Conservation (phyloP, 768 basidiomycete genomes). For the Mycena sanguinolenta region DNA sequence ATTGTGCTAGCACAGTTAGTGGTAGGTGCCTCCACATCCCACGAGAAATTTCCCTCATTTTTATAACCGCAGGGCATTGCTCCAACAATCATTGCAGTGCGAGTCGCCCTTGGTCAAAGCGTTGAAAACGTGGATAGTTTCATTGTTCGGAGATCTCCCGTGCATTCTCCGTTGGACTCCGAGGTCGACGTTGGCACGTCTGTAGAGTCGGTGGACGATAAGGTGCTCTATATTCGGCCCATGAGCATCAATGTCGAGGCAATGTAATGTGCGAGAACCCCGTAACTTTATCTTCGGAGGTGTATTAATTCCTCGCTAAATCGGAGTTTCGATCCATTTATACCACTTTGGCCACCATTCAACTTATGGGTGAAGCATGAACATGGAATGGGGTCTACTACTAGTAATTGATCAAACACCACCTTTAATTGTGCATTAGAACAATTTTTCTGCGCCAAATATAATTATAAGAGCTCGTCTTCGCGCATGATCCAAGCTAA, state of each 20-base stretch:
- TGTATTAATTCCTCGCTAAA: too few species aligned
- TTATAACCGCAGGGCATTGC: background rate
- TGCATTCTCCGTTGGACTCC: background rate
- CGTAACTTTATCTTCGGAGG: too few species aligned
- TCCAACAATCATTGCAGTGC: too few species aligned
- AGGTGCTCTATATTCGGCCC: background rate
- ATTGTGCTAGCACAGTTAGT: slow-evolving; percentile 2
- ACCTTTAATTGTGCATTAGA: too few species aligned
- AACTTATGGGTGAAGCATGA: too few species aligned
- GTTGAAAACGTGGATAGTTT: background rate
- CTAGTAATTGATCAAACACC: too few species aligned
- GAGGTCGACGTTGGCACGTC: background rate
- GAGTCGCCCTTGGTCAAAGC: background rate
- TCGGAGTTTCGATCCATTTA: too few species aligned
- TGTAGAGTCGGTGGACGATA: background rate
- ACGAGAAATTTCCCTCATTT: background rate
- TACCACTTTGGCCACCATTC: too few species aligned
- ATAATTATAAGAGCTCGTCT: too few species aligned
- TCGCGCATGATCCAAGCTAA: too few species aligned
- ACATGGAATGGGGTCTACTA: too few species aligned
- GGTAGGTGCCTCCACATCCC: background rate
- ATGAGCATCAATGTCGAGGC: background rate
- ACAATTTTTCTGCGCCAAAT: too few species aligned
- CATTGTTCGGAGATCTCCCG: background rate
- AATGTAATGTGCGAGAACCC: background rate